Base-by-base conservation (phyloP, 352 stramenopile species). In the Phytophthora meadii region DNA sequence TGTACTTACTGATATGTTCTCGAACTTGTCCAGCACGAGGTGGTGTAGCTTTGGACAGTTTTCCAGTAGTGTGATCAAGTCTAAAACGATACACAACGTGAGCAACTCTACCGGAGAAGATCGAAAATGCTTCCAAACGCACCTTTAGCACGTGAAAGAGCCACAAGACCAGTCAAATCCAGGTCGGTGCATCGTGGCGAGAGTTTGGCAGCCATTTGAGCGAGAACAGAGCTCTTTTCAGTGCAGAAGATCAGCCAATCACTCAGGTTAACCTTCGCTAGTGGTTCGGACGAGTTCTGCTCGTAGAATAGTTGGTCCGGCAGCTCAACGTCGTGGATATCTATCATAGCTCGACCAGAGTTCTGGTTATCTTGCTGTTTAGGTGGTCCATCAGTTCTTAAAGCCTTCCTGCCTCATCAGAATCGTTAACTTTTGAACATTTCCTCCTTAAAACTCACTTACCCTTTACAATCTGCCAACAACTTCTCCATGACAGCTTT, bases 301-400 rank as follows among this genome's bases (percentile, higher is more conserved):
- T 79, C 70, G 36, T 76, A 93, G 51, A 93, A 93, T 14, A 90
- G 41, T 11, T 64, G 42, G 37, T 88, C 72, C 0, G 82, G 84
- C 2, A 89, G 72, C 6, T 28, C 46, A 14, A 75, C 11, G n/a
- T 62, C 27, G 9, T 14, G 50, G 17, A 15, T 3, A 25, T 14
- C 30, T 36, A 36, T 30, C 9, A 27, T 5, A 0, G 51, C 46
- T 52, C 74, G 57, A n/a, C 65, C 69, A n/a, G 72, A 88, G 19
- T 74, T 57, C 53, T 89, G 81, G 41, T 86, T 88, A 28, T 64
- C 55, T 34, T 51, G 39, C 45, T 42, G 40, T 22, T 50, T 41
- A 28, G 60, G 15, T 8, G 61, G 44, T 40, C 5, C 28, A 46
- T 17, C 34, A 28, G 30, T 3, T 36, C 30, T 36, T 14, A 22